These are phyloP conservation scores for Pythium myriotylum DNA, from an alignment of 352 stramenopile genomes.

Conservation along the genomic window DNA sequence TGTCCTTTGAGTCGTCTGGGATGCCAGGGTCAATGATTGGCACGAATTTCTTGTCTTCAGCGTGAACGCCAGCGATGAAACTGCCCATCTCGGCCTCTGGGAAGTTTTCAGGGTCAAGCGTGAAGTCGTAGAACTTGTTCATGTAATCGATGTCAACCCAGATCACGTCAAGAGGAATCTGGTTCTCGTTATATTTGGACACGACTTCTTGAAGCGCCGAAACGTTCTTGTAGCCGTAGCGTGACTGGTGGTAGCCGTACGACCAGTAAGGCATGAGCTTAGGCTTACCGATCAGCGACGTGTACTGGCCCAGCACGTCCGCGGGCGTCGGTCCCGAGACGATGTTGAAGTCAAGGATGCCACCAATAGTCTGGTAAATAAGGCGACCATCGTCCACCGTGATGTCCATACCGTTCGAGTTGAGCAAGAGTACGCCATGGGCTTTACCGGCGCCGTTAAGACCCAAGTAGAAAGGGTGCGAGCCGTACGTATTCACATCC, in stretches of 20 bases:
- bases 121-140: slow-evolving; percentile 59
- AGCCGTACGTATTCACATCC: slow-evolving; percentile 56
- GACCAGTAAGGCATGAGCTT: slow-evolving; percentile 64
- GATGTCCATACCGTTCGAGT: slow-evolving; percentile 68
- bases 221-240: slow-evolving; percentile 39
- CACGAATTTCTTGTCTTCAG: slow-evolving; percentile 63
- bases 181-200: slow-evolving; percentile 36
- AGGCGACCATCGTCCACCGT: slow-evolving; percentile 36
- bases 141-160: slow-evolving; percentile 71
- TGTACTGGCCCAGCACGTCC: slow-evolving; percentile 54
- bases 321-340: slow-evolving; percentile 43
- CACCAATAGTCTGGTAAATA: slow-evolving; percentile 53
- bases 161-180: slow-evolving; percentile 50
- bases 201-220: slow-evolving; percentile 28
- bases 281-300: slow-evolving; percentile 47
- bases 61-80: slow-evolving; percentile 57
- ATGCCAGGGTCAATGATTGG: slow-evolving; percentile 87
- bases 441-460: slow-evolving; percentile 38
- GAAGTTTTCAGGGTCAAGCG: slow-evolving; percentile 52
- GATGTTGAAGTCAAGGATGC: slow-evolving; percentile 63
- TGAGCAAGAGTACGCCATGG: slow-evolving; percentile 56
- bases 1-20: slow-evolving; percentile 47
- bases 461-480: slow-evolving; percentile 54
- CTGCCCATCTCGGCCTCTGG: slow-evolving; percentile 29
- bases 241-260: slow-evolving; percentile 66